phyloP scores from a whole-genome alignment of 2,329 filamentous ascomycete genomes.

The Aspergillus nomiae region DNA sequence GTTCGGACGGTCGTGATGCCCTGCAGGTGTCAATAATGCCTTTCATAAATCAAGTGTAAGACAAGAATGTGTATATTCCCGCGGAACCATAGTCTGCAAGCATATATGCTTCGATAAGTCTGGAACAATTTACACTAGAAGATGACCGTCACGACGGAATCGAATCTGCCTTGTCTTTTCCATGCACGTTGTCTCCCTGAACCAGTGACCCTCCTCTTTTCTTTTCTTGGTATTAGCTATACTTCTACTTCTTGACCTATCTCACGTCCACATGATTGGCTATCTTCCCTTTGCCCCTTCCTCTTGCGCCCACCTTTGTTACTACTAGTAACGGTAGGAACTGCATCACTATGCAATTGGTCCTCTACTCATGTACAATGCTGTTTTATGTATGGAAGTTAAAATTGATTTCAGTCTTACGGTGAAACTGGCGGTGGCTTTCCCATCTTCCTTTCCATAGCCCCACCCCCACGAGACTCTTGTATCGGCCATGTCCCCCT shows the following conservation, averaged over 20 bases:
- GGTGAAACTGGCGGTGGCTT: not conserved
- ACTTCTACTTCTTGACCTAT: not conserved
- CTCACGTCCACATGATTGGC: not conserved
- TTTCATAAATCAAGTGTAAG: not conserved
- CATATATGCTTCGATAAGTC: not conserved
- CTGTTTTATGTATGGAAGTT: not conserved
- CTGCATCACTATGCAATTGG: not conserved
- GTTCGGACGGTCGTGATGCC: not conserved
- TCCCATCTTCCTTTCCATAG: not conserved
- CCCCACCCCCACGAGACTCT: not conserved
- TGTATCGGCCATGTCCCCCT: not conserved
- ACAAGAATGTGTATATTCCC: not conserved
- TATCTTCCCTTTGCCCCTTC: not conserved
- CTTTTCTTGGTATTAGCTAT: not conserved
- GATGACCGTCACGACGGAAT: not conserved
- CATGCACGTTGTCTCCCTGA: not conserved
- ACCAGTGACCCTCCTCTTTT: not conserved
- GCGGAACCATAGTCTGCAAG: too few relatives aligned
- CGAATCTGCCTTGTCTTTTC: not conserved
- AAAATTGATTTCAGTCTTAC: not conserved
- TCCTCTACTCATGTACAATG: not conserved
- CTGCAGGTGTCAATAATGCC: not conserved
- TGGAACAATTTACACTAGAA: not conserved
- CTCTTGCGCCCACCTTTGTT: not conserved
- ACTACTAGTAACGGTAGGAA: not conserved